A percentile compares a stretch with the other conserved stretches of the same genome.
phyloP scores from a whole-genome alignment of 306 rosid genomes.

The Sechiopsis laciniata region DNA sequence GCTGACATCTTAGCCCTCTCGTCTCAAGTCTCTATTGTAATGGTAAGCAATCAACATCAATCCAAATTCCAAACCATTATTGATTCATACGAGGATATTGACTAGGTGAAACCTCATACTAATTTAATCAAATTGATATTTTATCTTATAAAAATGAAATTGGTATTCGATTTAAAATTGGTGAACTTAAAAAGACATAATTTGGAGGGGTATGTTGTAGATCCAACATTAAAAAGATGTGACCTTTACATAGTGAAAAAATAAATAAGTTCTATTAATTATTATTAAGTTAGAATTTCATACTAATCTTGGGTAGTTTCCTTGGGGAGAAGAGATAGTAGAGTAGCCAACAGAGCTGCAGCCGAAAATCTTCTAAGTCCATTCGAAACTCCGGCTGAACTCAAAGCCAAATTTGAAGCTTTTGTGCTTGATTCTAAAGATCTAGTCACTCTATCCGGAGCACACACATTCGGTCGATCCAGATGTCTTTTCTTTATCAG shows the following conservation, averaged over 20 bases:
- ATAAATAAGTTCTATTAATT: too few species aligned
- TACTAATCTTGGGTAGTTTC: slow-evolving; percentile 38
- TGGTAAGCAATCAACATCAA: slow-evolving; percentile 31
- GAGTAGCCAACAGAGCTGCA: slow-evolving; percentile 53
- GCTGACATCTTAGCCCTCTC: slow-evolving; percentile 73
- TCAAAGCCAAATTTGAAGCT: slow-evolving; percentile 50
- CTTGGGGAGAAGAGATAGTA: slow-evolving; percentile 65
- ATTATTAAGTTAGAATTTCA: too few species aligned
- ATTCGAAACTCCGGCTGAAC: slow-evolving; percentile 31
- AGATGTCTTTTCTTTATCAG: slow-evolving; percentile 47
- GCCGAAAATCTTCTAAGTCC: slow-evolving; percentile 58
- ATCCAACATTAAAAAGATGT: too few species aligned
- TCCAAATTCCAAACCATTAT: neutral
- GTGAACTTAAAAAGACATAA: too few species aligned
- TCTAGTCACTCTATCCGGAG: slow-evolving; percentile 66
- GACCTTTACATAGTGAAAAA: too few species aligned
- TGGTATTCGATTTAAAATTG: too few species aligned
- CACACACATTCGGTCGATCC: slow-evolving; percentile 67
- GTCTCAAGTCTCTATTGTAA: slow-evolving; percentile 49
- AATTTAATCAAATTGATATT: too few species aligned
- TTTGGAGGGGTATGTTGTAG: too few species aligned
- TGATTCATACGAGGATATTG: too few species aligned
- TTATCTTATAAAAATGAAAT: too few species aligned
- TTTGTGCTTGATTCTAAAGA: slow-evolving; percentile 49
- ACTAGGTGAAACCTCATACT: too few species aligned